phyloP scores from a whole-genome alignment of 2,329 filamentous ascomycete species.

The Diaporthe sp. region DNA sequence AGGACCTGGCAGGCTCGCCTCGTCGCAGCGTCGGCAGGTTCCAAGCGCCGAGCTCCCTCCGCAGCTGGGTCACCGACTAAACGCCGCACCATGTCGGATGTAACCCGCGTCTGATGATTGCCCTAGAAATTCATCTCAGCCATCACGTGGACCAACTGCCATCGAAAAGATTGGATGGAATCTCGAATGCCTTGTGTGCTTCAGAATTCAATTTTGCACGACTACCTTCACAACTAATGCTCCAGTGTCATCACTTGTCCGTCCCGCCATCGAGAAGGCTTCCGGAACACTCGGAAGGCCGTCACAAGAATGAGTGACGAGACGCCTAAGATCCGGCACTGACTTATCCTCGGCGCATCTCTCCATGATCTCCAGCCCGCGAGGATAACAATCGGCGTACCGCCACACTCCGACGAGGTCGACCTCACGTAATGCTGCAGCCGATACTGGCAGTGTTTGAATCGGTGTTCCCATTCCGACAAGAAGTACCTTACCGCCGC shows the following conservation, averaged over 20 bases:
- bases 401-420: slow-evolving; percentile 79
- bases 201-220: neutral
- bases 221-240: slow-evolving; percentile 5
- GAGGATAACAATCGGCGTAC: slow-evolving; percentile 80
- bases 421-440: slow-evolving; percentile 76
- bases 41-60: neutral
- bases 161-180: no score
- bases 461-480: slow-evolving; percentile 78
- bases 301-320: neutral
- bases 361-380: slow-evolving; percentile 57
- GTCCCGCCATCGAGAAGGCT: neutral
- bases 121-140: neutral
- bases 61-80: neutral
- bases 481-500: slow-evolving; percentile 78
- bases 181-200: neutral
- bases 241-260: neutral
- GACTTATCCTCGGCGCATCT: neutral
- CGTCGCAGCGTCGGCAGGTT: neutral
- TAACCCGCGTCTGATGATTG: neutral
- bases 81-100: neutral
- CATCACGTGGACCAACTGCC: rapidly evolving
- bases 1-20: slow-evolving; percentile 15
- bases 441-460: slow-evolving; percentile 77
- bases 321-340: neutral
- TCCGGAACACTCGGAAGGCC: neutral